Evolutionary conservation across 192 early-diverging fungal genomes (phyloP).

Genomic region (Ambispora gerdemannii): DNA sequence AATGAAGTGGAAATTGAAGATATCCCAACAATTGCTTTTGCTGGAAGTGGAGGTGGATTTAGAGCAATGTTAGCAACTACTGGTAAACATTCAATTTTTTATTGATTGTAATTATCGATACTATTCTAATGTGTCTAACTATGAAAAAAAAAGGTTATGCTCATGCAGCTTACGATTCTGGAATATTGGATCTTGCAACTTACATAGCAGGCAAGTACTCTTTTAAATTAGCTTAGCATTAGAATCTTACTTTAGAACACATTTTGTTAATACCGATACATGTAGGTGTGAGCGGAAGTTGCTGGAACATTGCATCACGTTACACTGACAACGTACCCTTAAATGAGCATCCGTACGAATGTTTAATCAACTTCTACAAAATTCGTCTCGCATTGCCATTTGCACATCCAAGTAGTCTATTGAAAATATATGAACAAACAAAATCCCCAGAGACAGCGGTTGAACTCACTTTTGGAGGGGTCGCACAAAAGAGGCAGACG

Average conservation of each 20-base stretch:
- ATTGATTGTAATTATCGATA: neutral
- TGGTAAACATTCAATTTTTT: constrained; percentile 26
- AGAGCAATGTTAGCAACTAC: constrained; percentile 76
- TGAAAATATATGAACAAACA: constrained; percentile 31
- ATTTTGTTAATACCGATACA: constrained; percentile 34
- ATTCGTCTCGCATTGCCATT: constrained; percentile 32
- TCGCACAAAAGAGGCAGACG: constrained; percentile 39
- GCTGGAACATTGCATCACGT: constrained; percentile 54
- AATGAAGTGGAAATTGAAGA: constrained; percentile 62
- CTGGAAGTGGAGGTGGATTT: constrained; percentile 79
- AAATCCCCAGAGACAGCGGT: constrained; percentile 39
- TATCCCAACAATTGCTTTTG: constrained; percentile 68
- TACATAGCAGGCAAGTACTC: constrained; percentile 65
- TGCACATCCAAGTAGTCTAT: constrained; percentile 32
- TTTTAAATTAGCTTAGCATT: constrained; percentile 40
- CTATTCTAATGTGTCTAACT: neutral
- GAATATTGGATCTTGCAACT: constrained; percentile 64
- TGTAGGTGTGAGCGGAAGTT: constrained; percentile 54
- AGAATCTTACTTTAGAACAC: constrained; percentile 5
- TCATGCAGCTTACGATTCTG: constrained; percentile 60
- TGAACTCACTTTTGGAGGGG: constrained; percentile 42
- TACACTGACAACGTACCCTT: neutral
- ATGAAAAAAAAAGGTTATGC: constrained; percentile 48
- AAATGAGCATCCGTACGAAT: constrained; percentile 20
- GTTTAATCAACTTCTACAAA: constrained; percentile 35